Evolutionary conservation across 2,329 filamentous ascomycete species (phyloP), one percentile per base, ranked within the genome.

Genomic region (Rutstroemia sp.): DNA sequence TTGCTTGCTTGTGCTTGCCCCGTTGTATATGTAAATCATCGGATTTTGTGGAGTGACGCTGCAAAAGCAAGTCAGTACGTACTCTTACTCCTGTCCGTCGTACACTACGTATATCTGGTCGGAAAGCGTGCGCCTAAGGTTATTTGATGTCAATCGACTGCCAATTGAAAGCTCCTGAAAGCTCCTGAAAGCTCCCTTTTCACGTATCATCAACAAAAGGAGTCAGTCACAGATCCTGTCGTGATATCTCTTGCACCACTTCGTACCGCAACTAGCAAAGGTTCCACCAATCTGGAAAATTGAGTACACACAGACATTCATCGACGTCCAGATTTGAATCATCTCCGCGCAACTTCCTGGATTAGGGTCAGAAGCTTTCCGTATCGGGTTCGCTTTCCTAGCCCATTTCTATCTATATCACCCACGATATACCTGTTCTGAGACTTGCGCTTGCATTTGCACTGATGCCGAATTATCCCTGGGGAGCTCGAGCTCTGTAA

Each of bases 251-350:
- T 30, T 10, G n/a, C 5, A 14, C 25, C 3, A 39, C 48, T 51
- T 27, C 16, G 19, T 44, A 27, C 30, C 23, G 23, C 23, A 23
- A 23, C 23, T 23, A 23, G 23, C 5, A 23, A 23, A 23, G 23
- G 23, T 23, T 30, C 19, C 39, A 53, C 40, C 19, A 21, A 19
- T 9, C 38, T 16, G 48, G 42, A 25, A 48, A 48, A 39, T 38
- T 39, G 25, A 27, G 21, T n/a, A 27, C 51, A 54, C 51, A 54
- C 51, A 39, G 51, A 54, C 27, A 39, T 48, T 39, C 34, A 48
- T 44, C 25, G 19, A 48, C 51, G 6, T 54, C 30, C 44, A 6
- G 48, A 48, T 48, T 54, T 48, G 42, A 19, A 23, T 39, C 19
- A 48, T 54, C 51, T 44, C 51, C 42, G 51, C 16, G 25, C 34